Evolutionary conservation across 371 early-diverging fungal genomes (phyloP).

Genomic region (Smittium culicis): DNA sequence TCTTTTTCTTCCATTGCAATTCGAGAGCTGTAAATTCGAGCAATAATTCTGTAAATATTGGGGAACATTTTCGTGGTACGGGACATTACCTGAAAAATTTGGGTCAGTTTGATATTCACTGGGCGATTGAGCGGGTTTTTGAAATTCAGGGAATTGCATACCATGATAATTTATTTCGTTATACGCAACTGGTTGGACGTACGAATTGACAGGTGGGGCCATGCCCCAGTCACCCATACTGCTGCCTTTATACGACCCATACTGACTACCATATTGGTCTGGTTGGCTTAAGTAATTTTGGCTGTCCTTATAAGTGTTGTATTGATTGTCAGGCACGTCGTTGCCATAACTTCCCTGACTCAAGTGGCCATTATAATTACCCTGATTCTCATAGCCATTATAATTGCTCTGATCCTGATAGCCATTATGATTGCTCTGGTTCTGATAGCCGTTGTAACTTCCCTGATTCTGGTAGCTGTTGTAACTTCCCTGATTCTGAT

Average conservation of each 20-base stretch:
- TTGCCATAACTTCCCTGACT: no score
- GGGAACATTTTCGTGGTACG: slow-evolving; percentile 15
- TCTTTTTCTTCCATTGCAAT: slow-evolving; percentile 60
- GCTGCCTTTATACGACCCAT: background rate
- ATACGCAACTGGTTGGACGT: slow-evolving; percentile 17
- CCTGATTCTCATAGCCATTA: no score
- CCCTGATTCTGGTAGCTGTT: no score
- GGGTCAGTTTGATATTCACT: background rate
- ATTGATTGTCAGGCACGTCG: no score
- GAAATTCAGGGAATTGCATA: slow-evolving; percentile 23
- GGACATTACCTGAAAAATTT: slow-evolving; percentile 15
- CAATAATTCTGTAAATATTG: slow-evolving; percentile 18
- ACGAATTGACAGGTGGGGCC: slow-evolving; percentile 22
- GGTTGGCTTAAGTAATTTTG: no score
- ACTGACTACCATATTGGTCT: no score
- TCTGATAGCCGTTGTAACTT: no score
- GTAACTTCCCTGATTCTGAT: no score
- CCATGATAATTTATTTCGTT: slow-evolving; percentile 28
- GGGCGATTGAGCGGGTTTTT: slow-evolving; percentile 12
- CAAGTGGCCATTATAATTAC: no score
- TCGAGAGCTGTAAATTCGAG: slow-evolving; percentile 44
- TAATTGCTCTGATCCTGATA: no score
- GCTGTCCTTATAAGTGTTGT: no score
- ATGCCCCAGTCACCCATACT: slow-evolving; percentile 9
- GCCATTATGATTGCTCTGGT: no score